These are phyloP conservation scores for Delphinella strobiligena DNA, from an alignment of 2,329 filamentous ascomycete species.

Conservation along the genomic window DNA sequence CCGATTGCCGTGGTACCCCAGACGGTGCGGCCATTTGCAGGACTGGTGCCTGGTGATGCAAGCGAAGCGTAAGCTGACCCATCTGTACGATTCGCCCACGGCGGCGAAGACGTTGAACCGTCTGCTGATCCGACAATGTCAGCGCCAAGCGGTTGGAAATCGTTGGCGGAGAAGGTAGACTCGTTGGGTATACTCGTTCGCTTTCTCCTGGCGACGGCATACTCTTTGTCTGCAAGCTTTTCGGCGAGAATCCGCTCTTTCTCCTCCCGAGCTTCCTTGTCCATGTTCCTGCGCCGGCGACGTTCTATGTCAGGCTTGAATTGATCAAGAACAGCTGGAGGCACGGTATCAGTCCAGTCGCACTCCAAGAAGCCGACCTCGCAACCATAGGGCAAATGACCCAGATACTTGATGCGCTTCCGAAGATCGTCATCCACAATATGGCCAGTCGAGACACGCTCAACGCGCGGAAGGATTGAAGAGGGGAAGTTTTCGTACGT, in stretches of 20 bases:
- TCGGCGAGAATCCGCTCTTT: slow-evolving; percentile 74
- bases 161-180: slow-evolving; percentile 35
- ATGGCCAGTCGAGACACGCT: slow-evolving; percentile 80
- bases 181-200: slow-evolving; percentile 40
- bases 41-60: slow-evolving; percentile 70
- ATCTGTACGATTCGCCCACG: slow-evolving; percentile 43
- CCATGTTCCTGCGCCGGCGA: slow-evolving; percentile 62
- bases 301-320: slow-evolving; percentile 69
- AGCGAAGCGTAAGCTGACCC: slow-evolving; percentile 54
- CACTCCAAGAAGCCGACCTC: slow-evolving; percentile 86
- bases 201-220: slow-evolving; percentile 54
- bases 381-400: slow-evolving; percentile 79
- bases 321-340: slow-evolving; percentile 57
- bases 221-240: slow-evolving; percentile 59
- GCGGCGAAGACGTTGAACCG: slow-evolving; percentile 32
- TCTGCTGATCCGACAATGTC: slow-evolving; percentile 18
- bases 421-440: slow-evolving; percentile 75
- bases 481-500: slow-evolving; percentile 73
- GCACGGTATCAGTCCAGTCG: slow-evolving; percentile 86
- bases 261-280: slow-evolving; percentile 78
- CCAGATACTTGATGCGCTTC: slow-evolving; percentile 74
- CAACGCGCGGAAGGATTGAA: slow-evolving; percentile 73
- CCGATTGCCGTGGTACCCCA: slow-evolving; percentile 74
- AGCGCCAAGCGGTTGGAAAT: slow-evolving; percentile 29
- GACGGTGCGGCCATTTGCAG: slow-evolving; percentile 64